A percentile compares a stretch with the other conserved stretches of the same genome.
These are phyloP conservation scores for Colletotrichum brevisporum DNA, from an alignment of 2,329 filamentous ascomycete species.

Conservation along the genomic window DNA sequence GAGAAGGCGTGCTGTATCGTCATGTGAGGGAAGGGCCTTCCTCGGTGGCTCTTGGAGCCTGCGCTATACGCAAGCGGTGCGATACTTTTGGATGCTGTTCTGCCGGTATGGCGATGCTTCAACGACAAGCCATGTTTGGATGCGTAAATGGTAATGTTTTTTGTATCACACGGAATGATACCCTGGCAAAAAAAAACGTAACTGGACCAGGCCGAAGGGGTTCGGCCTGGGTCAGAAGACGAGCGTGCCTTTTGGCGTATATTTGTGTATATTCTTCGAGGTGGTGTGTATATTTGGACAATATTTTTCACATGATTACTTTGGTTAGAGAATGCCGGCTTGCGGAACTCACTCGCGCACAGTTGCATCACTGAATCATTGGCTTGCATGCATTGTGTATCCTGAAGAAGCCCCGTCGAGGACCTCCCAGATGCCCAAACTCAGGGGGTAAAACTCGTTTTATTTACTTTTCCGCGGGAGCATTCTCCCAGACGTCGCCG, in stretches of 20 bases:
- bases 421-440: not conserved
- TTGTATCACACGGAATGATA: slow-evolving; percentile 24
- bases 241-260: slow-evolving; percentile 20
- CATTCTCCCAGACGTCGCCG: slow-evolving; percentile 55
- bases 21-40: slow-evolving; percentile 66
- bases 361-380: too few species aligned
- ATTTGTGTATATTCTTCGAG: slow-evolving; percentile 1
- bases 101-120: not conserved
- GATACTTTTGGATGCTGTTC: too few species aligned
- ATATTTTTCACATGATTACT: too few species aligned
- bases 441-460: not conserved
- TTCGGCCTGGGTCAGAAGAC: not conserved
- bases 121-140: slow-evolving; percentile 1
- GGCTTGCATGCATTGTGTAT: too few species aligned
- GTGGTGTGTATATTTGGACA: not conserved
- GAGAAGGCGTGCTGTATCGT: slow-evolving; percentile 80
- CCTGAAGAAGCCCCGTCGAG: too few species aligned
- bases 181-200: slow-evolving; percentile 10
- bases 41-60: not conserved
- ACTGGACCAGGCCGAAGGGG: slow-evolving; percentile 12
- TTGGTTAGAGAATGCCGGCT: too few species aligned
- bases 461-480: not conserved
- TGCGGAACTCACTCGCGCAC: too few species aligned
- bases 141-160: slow-evolving; percentile 21
- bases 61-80: too few species aligned